Evolutionary conservation across 163 green algal species (phyloP), one percentile per base, ranked within the genome.

Genomic region (Volvox carteri): DNA sequence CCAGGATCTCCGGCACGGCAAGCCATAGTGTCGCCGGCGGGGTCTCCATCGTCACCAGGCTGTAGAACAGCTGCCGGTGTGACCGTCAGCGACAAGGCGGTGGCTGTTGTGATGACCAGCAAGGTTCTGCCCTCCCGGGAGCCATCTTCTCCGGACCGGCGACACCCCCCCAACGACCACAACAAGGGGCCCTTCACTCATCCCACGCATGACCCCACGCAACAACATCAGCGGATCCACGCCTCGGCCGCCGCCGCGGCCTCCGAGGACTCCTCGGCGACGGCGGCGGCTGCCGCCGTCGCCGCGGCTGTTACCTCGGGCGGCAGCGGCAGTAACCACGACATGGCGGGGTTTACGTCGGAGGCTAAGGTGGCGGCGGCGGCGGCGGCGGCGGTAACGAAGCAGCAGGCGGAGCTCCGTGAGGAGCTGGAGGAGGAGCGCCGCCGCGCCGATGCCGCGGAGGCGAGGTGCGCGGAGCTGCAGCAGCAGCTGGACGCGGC

Each of bases 401-500:
- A 25, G 46, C 46, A 46, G 74, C 19, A 6, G 74, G n/a, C n/a
- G n/a, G 74, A 72, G 54, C 28, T 58, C 35, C n/a, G 48, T 52
- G 54, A 56, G 6, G 21, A 28, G 30, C n/a, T 23, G 39, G 18
- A 19, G 25, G 56, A 46, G 78, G 54, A 35, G 78, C 78, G 52
- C 11, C 30, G 18, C 3, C 28, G 50, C 4, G 76, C 76, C 4
- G 76, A 74, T 28, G 54, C 52, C 5, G 35, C 77, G 0, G 77
- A 86, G 58, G 78, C 58, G 41, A 25, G n/a, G 12, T 37, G 7
- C 16, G 41, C 56, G 78, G 37, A 44, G 56, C 78, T 62, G 78
- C 37, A 46, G 78, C 56, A 23, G 58, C 39, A 65, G 80, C 18
- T 78, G 80, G 80, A 33, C 42, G 80, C 44, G 30, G 65, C 80